phyloP scores from a whole-genome alignment of 208 protist genomes.

The Wallacemonas sp. region DNA sequence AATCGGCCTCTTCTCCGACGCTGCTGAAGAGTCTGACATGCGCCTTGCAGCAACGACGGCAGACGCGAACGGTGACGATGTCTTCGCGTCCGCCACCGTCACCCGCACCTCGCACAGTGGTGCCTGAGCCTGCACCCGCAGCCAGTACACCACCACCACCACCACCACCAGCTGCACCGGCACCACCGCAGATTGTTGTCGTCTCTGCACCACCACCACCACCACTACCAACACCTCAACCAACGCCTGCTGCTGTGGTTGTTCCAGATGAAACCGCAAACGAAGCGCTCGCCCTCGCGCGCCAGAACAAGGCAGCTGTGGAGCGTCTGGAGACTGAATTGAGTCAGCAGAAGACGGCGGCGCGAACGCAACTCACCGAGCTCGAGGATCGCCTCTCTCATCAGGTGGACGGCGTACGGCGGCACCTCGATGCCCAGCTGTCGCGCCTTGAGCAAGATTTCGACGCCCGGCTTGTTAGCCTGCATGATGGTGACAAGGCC shows the following conservation, averaged over 20 bases:
- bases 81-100: background rate
- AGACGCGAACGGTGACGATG: background rate
- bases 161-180: background rate
- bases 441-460: background rate
- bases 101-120: background rate
- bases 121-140: background rate
- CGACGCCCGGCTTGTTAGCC: background rate
- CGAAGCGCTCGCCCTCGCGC: background rate
- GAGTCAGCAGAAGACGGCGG: background rate
- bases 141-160: background rate
- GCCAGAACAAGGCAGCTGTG: background rate
- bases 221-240: too few species aligned
- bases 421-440: background rate
- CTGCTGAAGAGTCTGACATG: background rate
- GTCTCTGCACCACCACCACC: too few species aligned
- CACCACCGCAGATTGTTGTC: too few species aligned
- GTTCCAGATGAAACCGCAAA: background rate
- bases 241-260: too few species aligned
- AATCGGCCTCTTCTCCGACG: slow-evolving; percentile 1
- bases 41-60: background rate
- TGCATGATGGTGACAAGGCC: background rate
- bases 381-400: background rate
- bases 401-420: background rate
- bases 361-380: background rate
- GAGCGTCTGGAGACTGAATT: background rate